Percentiles rank a stretch among this genome's conserved stretches.
Conservation (phyloP, 192 early-diverging fungal genomes). For the Podila epicladia region DNA sequence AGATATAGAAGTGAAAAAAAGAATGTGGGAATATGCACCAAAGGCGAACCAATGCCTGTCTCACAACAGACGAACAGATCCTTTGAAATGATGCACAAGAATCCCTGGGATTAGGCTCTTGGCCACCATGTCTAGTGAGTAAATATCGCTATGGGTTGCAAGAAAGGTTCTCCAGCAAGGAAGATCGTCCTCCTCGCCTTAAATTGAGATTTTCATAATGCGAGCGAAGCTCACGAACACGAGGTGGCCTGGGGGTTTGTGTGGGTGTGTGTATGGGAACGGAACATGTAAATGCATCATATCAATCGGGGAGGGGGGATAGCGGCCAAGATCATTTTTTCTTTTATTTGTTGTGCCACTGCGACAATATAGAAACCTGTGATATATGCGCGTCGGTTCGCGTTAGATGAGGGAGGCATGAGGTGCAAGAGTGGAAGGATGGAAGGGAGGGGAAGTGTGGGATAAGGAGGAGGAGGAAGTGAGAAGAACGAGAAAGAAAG, state of each 20-base stretch:
- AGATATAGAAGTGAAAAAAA: background rate
- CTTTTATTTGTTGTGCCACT: background rate
- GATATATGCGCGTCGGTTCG: background rate
- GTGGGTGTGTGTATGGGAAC: background rate
- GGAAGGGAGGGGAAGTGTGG: background rate
- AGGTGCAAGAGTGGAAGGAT: background rate
- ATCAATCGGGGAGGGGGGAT: background rate
- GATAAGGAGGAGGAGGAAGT: background rate
- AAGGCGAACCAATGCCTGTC: constrained; percentile 12
- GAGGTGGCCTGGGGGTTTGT: constrained; percentile 26
- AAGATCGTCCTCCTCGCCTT: constrained; percentile 42
- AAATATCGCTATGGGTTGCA: constrained; percentile 41
- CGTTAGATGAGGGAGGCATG: background rate
- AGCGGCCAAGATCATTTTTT: background rate
- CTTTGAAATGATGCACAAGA: constrained; percentile 12
- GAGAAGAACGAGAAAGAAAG: background rate
- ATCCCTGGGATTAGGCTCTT: constrained; percentile 41
- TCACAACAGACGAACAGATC: constrained; percentile 2
- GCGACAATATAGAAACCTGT: too few species aligned
- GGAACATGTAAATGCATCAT: background rate
- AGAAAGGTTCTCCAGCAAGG: constrained; percentile 41
- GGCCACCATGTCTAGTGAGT: constrained; percentile 52
- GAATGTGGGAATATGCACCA: constrained; percentile 34
- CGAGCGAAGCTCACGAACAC: constrained; percentile 48
- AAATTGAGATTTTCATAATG: constrained; percentile 15